Evolutionary conservation across 139 green algal species (phyloP), one percentile per base, ranked within the genome.

Genomic region (Nannochloris sp.): DNA sequence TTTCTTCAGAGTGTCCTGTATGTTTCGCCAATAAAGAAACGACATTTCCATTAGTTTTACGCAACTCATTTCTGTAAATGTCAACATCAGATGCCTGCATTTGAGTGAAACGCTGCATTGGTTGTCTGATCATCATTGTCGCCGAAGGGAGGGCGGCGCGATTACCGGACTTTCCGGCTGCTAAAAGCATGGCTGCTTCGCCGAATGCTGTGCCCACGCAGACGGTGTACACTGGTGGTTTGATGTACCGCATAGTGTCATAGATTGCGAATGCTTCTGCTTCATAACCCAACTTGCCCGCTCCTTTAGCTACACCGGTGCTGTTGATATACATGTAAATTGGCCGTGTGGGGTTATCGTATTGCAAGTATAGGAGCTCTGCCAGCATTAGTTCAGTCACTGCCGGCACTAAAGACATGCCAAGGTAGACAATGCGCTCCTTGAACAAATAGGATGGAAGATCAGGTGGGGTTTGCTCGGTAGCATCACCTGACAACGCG

Each of bases 291-390:
- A 95, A 86, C 83, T 95, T 97, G 64, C 88, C 85, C 6, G 79
- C 90, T 61, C 83, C 88, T 82, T 93, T 95, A 72, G 79, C 84
- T 56, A 95, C 90, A 42, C 94, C 94, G 3, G 92, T 96, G 31
- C 87, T 97, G 83, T 99, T 99, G 83, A 99, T 98, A 83, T 99
- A 99, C 78, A 99, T 90, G 75, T 91, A 96, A 47, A 99, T 92
- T 14, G 93, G 93, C 4, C 51, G 39, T 60, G 35, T 72, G 24
- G 67, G 60, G 37, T 71, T 72, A 42, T 80, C 67, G 19, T 80
- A 75, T 60, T 96, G 90, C 27, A 96, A 70, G 72, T 96, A 96
- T 29, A 96, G 73, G 31, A 96, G 72, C 81, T 96, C 85, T 1
- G 89, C 89, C 34, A 96, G 72, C 54, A 96, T 78, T 31, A 96